Evolutionary conservation across 768 basidiomycete genomes (phyloP).

Genomic region (Mycena galopus): DNA sequence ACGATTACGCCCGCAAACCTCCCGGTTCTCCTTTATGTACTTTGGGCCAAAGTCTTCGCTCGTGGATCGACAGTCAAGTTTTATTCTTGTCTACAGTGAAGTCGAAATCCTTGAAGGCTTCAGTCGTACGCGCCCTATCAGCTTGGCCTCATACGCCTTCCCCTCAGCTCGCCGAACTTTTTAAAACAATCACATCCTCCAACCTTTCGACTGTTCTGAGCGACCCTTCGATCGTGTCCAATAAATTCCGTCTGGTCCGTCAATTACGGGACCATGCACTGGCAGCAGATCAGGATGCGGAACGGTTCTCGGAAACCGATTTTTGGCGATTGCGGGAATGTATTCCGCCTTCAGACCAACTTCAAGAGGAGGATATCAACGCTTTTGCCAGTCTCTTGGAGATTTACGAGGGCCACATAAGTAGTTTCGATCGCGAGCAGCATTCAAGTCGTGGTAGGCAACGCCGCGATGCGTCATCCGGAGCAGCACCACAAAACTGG

Average conservation of each 20-base stretch:
- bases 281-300: constrained; percentile 51
- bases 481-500: constrained; percentile 55
- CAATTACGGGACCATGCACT: constrained; percentile 67
- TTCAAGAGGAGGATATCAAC: constrained; percentile 77
- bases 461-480: constrained; percentile 42
- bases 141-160: constrained; percentile 83
- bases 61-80: constrained; percentile 75
- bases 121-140: constrained; percentile 69
- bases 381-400: constrained; percentile 80
- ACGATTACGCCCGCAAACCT: constrained; percentile 61
- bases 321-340: constrained; percentile 91
- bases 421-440: constrained; percentile 69
- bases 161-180: constrained; percentile 57
- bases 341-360: constrained; percentile 66
- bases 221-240: constrained; percentile 72
- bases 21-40: constrained; percentile 43
- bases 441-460: constrained; percentile 60
- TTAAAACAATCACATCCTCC: constrained; percentile 59
- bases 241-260: constrained; percentile 83
- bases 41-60: constrained; percentile 63
- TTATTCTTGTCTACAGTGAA: constrained; percentile 53
- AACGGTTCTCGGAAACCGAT: constrained; percentile 67
- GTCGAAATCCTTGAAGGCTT: constrained; percentile 21
- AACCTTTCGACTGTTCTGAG: constrained; percentile 68
- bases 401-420: constrained; percentile 69